A percentile compares a stretch with the other conserved stretches of the same genome.
These are phyloP conservation scores for Leccinum aurantiacum DNA, from an alignment of 768 basidiomycete genomes.

Conservation along the genomic window DNA sequence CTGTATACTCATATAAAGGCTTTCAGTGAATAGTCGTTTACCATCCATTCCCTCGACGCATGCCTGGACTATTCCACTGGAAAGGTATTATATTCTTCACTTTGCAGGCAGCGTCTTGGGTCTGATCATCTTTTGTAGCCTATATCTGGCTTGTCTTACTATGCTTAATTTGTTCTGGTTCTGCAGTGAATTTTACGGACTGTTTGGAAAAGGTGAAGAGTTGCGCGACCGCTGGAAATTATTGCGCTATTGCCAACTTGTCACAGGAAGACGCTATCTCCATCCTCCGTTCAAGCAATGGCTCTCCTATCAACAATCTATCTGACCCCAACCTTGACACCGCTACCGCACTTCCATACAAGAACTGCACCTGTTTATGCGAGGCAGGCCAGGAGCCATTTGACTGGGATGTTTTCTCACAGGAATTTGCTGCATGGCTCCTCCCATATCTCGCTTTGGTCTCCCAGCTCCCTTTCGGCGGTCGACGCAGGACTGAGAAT, in stretches of 20 bases:
- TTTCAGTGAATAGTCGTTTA: not conserved
- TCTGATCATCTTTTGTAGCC: not conserved
- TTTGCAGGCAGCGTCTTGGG: not conserved
- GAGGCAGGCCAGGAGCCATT: constrained; percentile 16
- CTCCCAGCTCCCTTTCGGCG: constrained; percentile 51
- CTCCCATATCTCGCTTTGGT: constrained; percentile 49
- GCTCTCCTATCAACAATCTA: not conserved
- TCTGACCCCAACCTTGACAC: not conserved
- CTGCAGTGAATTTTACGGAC: not conserved
- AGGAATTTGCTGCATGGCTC: constrained; percentile 46
- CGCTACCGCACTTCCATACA: constrained; percentile 12
- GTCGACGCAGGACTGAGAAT: constrained; percentile 41
- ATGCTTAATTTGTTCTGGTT: not conserved
- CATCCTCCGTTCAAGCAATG: not conserved
- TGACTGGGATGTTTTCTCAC: constrained; percentile 24
- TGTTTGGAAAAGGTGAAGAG: not conserved
- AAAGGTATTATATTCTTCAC: not conserved
- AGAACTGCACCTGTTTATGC: constrained; percentile 8
- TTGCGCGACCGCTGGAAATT: not conserved
- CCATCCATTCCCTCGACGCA: not conserved
- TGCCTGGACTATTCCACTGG: not conserved
- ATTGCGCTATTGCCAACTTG: not conserved
- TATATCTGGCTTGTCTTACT: not conserved
- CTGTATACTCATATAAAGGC: not conserved
- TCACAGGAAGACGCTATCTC: not conserved